These are phyloP conservation scores for Trametes cingulata DNA, from an alignment of 768 basidiomycete genomes.

Conservation along the genomic window DNA sequence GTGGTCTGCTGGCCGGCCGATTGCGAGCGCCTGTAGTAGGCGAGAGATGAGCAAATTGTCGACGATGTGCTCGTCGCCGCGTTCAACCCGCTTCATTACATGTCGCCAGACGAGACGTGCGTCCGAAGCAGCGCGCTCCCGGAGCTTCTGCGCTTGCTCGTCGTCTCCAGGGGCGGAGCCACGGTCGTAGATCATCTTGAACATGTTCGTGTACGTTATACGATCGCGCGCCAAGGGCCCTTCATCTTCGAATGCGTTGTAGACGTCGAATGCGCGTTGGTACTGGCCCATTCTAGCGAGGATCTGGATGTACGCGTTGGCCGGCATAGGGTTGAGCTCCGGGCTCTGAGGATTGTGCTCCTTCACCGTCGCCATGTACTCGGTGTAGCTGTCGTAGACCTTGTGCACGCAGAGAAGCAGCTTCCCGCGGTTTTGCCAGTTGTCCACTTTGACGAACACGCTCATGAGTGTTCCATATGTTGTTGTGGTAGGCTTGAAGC, in stretches of 20 bases:
- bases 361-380: slow-evolving; percentile 51
- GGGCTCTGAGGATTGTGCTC: slow-evolving; percentile 46
- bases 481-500: slow-evolving; percentile 64
- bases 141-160: slow-evolving; percentile 25
- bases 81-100: slow-evolving; percentile 54
- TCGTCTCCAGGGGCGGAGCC: slow-evolving; percentile 23
- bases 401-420: slow-evolving; percentile 63
- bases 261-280: slow-evolving; percentile 76
- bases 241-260: slow-evolving; percentile 62
- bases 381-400: slow-evolving; percentile 58
- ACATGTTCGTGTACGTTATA: slow-evolving; percentile 65
- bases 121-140: slow-evolving; percentile 55
- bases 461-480: slow-evolving; percentile 71
- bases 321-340: slow-evolving; percentile 51
- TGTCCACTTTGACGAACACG: slow-evolving; percentile 59
- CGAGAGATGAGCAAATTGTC: slow-evolving; percentile 56
- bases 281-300: slow-evolving; percentile 60
- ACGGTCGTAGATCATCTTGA: slow-evolving; percentile 47
- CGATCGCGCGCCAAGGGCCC: slow-evolving; percentile 64
- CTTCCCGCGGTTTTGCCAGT: slow-evolving; percentile 59
- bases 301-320: slow-evolving; percentile 65
- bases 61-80: slow-evolving; percentile 45
- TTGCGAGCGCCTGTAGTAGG: slow-evolving; percentile 55
- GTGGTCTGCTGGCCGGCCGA: slow-evolving; percentile 59
- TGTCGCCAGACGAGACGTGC: slow-evolving; percentile 73